These are phyloP conservation scores for Candida tammaniensis DNA, from an alignment of 805 yeast species.

Conservation along the genomic window DNA sequence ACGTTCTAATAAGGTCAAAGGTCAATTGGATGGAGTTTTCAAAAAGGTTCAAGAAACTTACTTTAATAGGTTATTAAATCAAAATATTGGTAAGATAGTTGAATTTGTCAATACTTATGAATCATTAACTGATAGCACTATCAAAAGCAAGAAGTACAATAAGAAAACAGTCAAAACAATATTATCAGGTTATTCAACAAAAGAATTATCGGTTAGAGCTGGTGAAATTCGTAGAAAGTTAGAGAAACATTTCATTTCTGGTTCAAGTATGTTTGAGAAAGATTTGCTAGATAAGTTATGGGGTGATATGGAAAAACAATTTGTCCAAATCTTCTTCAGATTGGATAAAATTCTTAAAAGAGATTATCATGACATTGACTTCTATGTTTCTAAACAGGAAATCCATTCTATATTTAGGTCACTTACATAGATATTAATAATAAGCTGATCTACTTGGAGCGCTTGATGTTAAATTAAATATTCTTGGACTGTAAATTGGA, in stretches of 20 bases:
- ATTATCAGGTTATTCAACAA: constrained; percentile 53
- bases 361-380: constrained; percentile 54
- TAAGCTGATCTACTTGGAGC: constrained; percentile 1
- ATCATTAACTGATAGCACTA: constrained; percentile 46
- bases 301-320: constrained; percentile 66
- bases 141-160: constrained; percentile 63
- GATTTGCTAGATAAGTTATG: constrained; percentile 62
- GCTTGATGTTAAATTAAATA: neutral
- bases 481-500: constrained; percentile 21
- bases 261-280: constrained; percentile 45
- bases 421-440: constrained; percentile 9
- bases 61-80: constrained; percentile 31
- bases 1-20: constrained; percentile 22
- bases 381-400: constrained; percentile 52
- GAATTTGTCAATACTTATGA: constrained; percentile 66
- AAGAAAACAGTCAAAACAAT: constrained; percentile 56
- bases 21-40: constrained; percentile 25
- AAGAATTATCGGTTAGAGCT: constrained; percentile 55
- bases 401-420: constrained; percentile 52
- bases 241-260: constrained; percentile 48
- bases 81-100: constrained; percentile 64
- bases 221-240: constrained; percentile 55
- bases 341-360: constrained; percentile 51
- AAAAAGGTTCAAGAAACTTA: constrained; percentile 27
- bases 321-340: constrained; percentile 52